Evolutionary conservation across 2,329 filamentous ascomycete species (phyloP), one percentile per base, ranked within the genome.

Genomic region (Didymella glomerata): DNA sequence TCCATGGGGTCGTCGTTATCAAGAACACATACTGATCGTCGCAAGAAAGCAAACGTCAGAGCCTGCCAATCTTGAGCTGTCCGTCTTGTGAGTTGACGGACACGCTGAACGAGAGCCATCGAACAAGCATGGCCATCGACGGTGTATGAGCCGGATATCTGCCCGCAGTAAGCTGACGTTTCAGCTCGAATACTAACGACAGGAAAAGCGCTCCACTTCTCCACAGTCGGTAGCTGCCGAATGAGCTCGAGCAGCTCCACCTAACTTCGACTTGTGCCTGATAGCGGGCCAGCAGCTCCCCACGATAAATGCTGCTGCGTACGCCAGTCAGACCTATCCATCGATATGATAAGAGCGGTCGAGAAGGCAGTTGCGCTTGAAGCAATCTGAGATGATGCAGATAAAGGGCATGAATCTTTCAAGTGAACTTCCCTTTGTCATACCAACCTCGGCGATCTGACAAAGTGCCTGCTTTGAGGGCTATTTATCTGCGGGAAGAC

Each of bases 191-290:
- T 20, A n/a, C 36, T 34, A 20, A 13, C 14, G 6, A 20, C 45
- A 32, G 24, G 14, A 28, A 1, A 16, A 27, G 42, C 32, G 10
- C 27, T 44, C 11, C 45, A 42, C 41, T 48, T 44, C 46, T 44
- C 38, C 18, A 36, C 53, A 46, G 28, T 46, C 52, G 28, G 13
- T 40, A 28, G 47, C 47, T 40, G 36, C 36, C 36, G n/a, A 18
- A 38, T 18, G 9, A 20, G 18, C 36, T 38, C n/a, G 36, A 38
- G 36, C 36, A 20, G n/a, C 14, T 20, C 36, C 34, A 36, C n/a
- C n/a, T 38, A 20, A 20, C 10, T n/a, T 38, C 36, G 36, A 38
- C 36, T 3, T 18, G 11, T 36, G 6, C 20, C 36, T 38, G 32
- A 18, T 36, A 36, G 32, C 32, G 8, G 32, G 11, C 32, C 32